A percentile compares a stretch with the other conserved stretches of the same genome.
Evolutionary conservation across 169 alveolate genomes (phyloP).

Genomic region (Plasmodium berghei): DNA sequence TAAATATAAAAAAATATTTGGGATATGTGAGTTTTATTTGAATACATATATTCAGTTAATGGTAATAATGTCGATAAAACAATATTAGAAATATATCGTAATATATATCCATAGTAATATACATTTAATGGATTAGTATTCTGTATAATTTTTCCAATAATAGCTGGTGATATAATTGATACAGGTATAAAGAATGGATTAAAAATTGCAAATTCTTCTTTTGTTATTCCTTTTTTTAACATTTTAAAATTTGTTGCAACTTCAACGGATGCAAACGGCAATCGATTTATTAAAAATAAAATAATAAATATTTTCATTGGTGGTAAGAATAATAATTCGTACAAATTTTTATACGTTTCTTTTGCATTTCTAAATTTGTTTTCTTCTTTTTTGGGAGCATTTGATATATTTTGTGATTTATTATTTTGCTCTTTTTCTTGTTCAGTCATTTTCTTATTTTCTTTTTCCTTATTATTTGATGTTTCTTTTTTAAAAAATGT

Average conservation of each 20-base stretch:
- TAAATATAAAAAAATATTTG: slow-evolving; percentile 32
- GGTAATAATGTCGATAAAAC: slow-evolving; percentile 60
- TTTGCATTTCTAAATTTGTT: slow-evolving; percentile 53
- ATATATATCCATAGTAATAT: slow-evolving; percentile 57
- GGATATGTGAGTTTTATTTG: slow-evolving; percentile 28
- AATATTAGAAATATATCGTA: slow-evolving; percentile 64
- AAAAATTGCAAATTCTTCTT: slow-evolving; percentile 81
- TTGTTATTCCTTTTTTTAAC: slow-evolving; percentile 81
- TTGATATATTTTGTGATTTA: slow-evolving; percentile 21
- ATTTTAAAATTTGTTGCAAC: slow-evolving; percentile 83
- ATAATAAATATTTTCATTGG: slow-evolving; percentile 80
- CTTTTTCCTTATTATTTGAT: slow-evolving; percentile 22
- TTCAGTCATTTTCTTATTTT: neutral
- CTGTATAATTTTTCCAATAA: slow-evolving; percentile 73
- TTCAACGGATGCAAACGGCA: slow-evolving; percentile 81
- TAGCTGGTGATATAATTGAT: slow-evolving; percentile 81
- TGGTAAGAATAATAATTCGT: slow-evolving; percentile 73
- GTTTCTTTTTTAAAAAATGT: slow-evolving; percentile 69
- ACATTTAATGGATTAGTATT: slow-evolving; percentile 43
- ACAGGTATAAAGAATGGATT: slow-evolving; percentile 81
- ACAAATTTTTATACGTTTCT: slow-evolving; percentile 63
- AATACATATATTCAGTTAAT: slow-evolving; percentile 64
- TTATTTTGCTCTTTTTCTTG: neutral
- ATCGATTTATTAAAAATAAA: slow-evolving; percentile 69
- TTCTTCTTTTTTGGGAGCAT: slow-evolving; percentile 11